Conservation (phyloP, 495 filamentous ascomycete species). For the Penicillium goetzii region DNA sequence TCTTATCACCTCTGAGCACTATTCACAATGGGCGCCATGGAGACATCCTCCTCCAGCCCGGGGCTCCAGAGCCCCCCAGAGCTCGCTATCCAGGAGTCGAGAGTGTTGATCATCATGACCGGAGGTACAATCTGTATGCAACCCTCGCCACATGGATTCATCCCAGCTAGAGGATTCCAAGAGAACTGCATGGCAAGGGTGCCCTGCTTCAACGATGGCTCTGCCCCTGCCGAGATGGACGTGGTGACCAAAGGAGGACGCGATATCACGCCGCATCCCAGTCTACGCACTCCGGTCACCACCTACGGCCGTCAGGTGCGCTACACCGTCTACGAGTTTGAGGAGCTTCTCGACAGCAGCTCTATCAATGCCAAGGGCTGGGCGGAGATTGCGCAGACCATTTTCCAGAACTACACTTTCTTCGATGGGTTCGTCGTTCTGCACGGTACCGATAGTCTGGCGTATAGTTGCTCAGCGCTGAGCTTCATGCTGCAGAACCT, state of each 20-base stretch:
- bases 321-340: conserved; percentile 86
- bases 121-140: conserved; percentile 98
- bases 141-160: conserved; percentile 63
- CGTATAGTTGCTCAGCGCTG: conserved; percentile 89
- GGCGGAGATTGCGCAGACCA: conserved; percentile 77
- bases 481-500: conserved; percentile 94
- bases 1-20: neutral
- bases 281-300: conserved; percentile 78
- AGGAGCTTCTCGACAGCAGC: conserved; percentile 84
- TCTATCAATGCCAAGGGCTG: conserved; percentile 91
- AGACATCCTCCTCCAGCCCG: conserved; percentile 31
- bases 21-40: conserved; percentile 32
- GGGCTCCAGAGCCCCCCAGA: conserved; percentile 29
- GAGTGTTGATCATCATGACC: conserved; percentile 89
- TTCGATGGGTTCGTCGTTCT: conserved; percentile 95
- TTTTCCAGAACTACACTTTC: conserved; percentile 78
- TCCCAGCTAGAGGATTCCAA: conserved; percentile 81
- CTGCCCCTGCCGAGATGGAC: conserved; percentile 56
- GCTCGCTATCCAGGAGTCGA: conserved; percentile 60
- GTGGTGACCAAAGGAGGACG: conserved; percentile 55
- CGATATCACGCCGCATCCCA: conserved; percentile 51
- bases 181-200: conserved; percentile 79
- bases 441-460: conserved; percentile 94
- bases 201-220: conserved; percentile 88
- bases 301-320: conserved; percentile 81